Conservation (phyloP, 169 alveolate species). For the Cryptosporidium tyzzeri region DNA sequence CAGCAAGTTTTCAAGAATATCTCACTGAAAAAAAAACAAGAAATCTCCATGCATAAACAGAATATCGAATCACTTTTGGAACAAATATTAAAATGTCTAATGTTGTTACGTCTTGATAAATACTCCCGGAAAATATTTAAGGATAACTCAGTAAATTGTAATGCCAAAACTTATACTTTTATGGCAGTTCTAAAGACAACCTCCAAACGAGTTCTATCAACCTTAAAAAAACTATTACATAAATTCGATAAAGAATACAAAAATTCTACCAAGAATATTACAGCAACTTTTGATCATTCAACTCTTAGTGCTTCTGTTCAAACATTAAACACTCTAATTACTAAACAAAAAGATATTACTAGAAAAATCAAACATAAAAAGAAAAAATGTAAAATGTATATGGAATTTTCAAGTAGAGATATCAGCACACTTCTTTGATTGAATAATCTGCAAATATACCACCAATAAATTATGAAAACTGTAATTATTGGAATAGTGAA, state of each 20-base stretch:
- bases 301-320: neutral
- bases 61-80: neutral
- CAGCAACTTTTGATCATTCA: neutral
- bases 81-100: neutral
- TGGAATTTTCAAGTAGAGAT: neutral
- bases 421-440: too few species aligned
- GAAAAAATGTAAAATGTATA: neutral
- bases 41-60: neutral
- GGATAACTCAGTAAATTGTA: neutral
- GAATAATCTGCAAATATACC: too few species aligned
- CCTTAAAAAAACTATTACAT: too few species aligned
- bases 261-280: neutral
- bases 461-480: neutral
- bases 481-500: too few species aligned
- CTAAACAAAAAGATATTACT: neutral
- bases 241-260: neutral
- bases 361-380: too few species aligned
- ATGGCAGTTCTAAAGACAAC: neutral
- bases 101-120: neutral
- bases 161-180: neutral
- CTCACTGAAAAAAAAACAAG: neutral
- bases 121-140: neutral
- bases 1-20: neutral
- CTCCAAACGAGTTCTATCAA: neutral
- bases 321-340: too few species aligned